These are phyloP conservation scores for Obba rivulosa DNA, from an alignment of 768 basidiomycete genomes.

Conservation along the genomic window DNA sequence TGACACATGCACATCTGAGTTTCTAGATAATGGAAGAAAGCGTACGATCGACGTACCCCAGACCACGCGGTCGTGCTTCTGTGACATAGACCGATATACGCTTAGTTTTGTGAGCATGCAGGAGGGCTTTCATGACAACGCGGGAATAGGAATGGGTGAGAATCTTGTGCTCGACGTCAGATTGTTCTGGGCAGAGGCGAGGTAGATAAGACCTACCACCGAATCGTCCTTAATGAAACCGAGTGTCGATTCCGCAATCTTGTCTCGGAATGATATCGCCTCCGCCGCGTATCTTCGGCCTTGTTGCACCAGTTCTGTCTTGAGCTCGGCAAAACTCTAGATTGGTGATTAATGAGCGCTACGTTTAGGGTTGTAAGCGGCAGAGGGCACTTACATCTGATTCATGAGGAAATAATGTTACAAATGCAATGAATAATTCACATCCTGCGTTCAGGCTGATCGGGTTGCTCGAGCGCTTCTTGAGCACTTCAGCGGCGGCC, in stretches of 20 bases:
- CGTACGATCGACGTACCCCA: conserved; percentile 55
- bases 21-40: conserved; percentile 5
- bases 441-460: conserved; percentile 87
- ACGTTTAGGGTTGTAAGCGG: not conserved
- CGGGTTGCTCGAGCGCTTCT: conserved; percentile 60
- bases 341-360: not conserved
- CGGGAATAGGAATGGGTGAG: conserved; percentile 96
- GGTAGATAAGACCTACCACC: conserved; percentile 44
- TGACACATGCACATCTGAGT: conserved; percentile 26
- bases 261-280: conserved; percentile 80
- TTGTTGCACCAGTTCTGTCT: conserved; percentile 76
- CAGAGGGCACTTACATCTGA: conserved; percentile 52
- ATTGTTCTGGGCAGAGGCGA: conserved; percentile 10
- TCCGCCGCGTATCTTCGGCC: conserved; percentile 72
- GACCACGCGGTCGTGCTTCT: conserved; percentile 85
- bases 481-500: conserved; percentile 63
- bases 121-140: conserved; percentile 89
- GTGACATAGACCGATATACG: conserved; percentile 97
- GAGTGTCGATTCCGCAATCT: conserved; percentile 84
- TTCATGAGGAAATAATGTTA: conserved; percentile 79
- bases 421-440: conserved; percentile 86
- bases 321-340: conserved; percentile 81
- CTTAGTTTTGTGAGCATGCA: conserved; percentile 87
- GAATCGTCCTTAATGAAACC: conserved; percentile 95
- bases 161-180: conserved; percentile 49